Evolutionary conservation across 371 early-diverging fungal genomes (phyloP), one percentile per base, ranked within the genome.

Genomic region (Apophysomyces variabilis): DNA sequence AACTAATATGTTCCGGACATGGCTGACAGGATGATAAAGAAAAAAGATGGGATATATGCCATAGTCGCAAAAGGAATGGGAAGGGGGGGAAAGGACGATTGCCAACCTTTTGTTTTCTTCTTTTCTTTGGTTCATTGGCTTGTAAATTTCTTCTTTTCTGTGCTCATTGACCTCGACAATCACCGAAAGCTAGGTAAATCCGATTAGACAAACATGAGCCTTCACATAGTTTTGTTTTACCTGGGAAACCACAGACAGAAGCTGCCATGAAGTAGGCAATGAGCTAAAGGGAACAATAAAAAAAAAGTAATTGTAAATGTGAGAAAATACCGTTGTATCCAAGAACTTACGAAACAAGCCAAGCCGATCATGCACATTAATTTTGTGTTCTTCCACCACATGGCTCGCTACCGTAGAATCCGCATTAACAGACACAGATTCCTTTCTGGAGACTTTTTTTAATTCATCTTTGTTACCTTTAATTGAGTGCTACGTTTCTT

Each of bases 331-430:
- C 32, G 56, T 36, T 16, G 44, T 26, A 60, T 32, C 26, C 66
- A 46, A 65, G 44, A 26, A 86, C 90, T 86, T 75, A 92, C 87
- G 12, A 94, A 69, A 14, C 85, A 68, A 13, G 89, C 89, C n/a
- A 83, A 63, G n/a, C 73, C 84, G 57, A 94, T 80, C 68, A 90
- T 80, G 35, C 83, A 73, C 86, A 93, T 89, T 54, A 96, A 76
- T 71, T 91, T 90, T 60, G 89, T 87, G 83, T 95, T 95, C 74
- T 95, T 95, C 94, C 95, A 97, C 96, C 96, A 96, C 91, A 95
- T 91, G 59, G 85, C 85, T 57, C 94, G 83, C 81, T 90, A 72
- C 44, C 12, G 50, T 43, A 7, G 7, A 57, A 57, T 7, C 8
- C 18, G 14, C 32, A 56, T 9, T 56, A 9, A 41, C 21, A 21